Evolutionary conservation across 352 stramenopile genomes (phyloP).

Genomic region (Globisporangium splendens): DNA sequence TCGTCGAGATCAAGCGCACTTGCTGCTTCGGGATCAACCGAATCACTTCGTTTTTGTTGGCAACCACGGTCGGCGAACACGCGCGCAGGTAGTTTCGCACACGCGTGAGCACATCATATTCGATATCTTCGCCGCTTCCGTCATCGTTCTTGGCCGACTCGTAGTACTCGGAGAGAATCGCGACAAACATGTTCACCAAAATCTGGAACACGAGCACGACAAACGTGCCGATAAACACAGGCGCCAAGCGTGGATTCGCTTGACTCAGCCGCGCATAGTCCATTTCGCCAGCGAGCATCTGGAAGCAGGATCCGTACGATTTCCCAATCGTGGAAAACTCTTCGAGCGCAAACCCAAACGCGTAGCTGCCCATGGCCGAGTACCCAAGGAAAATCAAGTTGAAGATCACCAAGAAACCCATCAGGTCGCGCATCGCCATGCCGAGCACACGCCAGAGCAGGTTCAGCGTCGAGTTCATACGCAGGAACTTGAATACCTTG

Average conservation of each 20-base stretch:
- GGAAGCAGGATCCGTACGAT: constrained; percentile 83
- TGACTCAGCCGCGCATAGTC: constrained; percentile 74
- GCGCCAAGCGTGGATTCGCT: constrained; percentile 75
- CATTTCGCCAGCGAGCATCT: constrained; percentile 84
- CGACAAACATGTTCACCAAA: constrained; percentile 89
- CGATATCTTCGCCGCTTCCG: constrained; percentile 60
- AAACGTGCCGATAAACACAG: constrained; percentile 83
- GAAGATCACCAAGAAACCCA: constrained; percentile 89
- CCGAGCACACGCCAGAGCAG: constrained; percentile 81
- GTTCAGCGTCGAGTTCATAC: constrained; percentile 88
- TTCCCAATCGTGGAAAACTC: constrained; percentile 83
- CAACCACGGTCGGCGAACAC: constrained; percentile 75
- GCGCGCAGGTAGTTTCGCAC: constrained; percentile 73
- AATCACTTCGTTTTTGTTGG: constrained; percentile 75
- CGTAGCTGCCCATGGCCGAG: constrained; percentile 80
- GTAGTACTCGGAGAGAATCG: constrained; percentile 87
- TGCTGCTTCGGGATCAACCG: constrained; percentile 65
- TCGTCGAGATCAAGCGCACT: constrained; percentile 84
- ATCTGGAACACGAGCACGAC: constrained; percentile 86
- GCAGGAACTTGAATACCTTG: constrained; percentile 88
- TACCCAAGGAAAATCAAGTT: constrained; percentile 86
- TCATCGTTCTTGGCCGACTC: constrained; percentile 81
- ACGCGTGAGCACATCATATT: constrained; percentile 85
- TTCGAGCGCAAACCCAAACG: constrained; percentile 78
- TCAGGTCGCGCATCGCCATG: constrained; percentile 81